These are phyloP conservation scores for Annona cherimola DNA, from an alignment of 164 flowering plant genomes.

Conservation along the genomic window DNA sequence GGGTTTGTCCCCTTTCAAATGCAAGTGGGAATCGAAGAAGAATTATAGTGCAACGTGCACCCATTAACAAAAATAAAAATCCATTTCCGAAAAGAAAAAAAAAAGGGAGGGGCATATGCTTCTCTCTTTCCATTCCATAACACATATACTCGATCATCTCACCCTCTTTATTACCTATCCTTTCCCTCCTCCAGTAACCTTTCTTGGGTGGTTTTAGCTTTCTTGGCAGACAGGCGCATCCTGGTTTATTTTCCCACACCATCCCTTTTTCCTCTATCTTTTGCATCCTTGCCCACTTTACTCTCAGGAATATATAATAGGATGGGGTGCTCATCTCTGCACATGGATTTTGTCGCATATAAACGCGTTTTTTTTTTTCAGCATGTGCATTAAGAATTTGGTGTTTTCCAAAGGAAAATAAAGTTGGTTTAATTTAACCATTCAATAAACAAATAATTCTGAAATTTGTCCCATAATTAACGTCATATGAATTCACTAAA, in stretches of 20 bases:
- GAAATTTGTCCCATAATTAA: no score
- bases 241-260: conserved; percentile 1
- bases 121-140: conserved; percentile 3
- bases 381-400: not conserved
- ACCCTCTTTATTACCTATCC: conserved; percentile 6
- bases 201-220: conserved; percentile 5
- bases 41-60: not conserved
- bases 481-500: no score
- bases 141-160: conserved; percentile 2
- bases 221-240: conserved; percentile 11
- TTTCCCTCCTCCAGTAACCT: conserved; percentile 6
- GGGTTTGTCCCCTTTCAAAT: not conserved
- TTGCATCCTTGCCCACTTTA: not conserved
- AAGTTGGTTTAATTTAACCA: no score
- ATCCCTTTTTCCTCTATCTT: not conserved
- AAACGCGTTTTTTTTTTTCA: not conserved
- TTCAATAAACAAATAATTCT: no score
- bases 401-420: not conserved
- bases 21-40: conserved; percentile 2
- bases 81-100: conserved; percentile 1
- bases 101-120: conserved; percentile 19
- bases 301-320: not conserved
- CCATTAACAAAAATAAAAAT: conserved; percentile 1
- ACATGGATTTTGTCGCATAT: not conserved
- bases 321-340: not conserved